Evolutionary conservation across 345 rosid genomes (phyloP).

Genomic region (Theobroma cacao): DNA sequence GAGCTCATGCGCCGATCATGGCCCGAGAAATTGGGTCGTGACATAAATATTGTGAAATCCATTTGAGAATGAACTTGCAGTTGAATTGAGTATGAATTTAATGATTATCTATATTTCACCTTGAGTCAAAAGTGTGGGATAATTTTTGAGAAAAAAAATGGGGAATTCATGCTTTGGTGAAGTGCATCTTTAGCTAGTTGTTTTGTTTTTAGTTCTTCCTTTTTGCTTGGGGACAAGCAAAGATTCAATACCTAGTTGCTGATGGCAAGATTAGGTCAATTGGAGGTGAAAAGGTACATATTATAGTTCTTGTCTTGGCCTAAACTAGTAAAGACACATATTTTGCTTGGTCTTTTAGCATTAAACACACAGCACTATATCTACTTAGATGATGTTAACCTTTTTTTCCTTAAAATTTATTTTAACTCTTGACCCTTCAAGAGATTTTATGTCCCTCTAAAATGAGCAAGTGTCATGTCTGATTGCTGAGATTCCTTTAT

Average conservation of each 20-base stretch:
- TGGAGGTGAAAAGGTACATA: slow-evolving; percentile 75
- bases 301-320: background rate
- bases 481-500: slow-evolving; percentile 13
- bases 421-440: background rate
- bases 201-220: too few relatives aligned
- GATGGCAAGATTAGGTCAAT: slow-evolving; percentile 85
- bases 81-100: too few relatives aligned
- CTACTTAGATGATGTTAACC: background rate
- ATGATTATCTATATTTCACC: too few relatives aligned
- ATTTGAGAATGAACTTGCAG: too few relatives aligned
- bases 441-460: background rate
- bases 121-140: too few relatives aligned
- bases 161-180: too few relatives aligned
- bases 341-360: background rate
- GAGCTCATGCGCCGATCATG: too few relatives aligned
- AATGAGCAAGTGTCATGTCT: background rate
- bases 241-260: slow-evolving; percentile 89
- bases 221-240: too few relatives aligned
- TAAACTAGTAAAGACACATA: background rate
- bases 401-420: background rate
- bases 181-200: too few relatives aligned
- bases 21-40: too few relatives aligned
- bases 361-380: background rate
- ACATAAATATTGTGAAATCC: too few relatives aligned
- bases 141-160: too few relatives aligned